A percentile compares a stretch with the other conserved stretches of the same genome.
phyloP scores from a whole-genome alignment of 345 rosid species.

The Hevea brasiliensis region DNA sequence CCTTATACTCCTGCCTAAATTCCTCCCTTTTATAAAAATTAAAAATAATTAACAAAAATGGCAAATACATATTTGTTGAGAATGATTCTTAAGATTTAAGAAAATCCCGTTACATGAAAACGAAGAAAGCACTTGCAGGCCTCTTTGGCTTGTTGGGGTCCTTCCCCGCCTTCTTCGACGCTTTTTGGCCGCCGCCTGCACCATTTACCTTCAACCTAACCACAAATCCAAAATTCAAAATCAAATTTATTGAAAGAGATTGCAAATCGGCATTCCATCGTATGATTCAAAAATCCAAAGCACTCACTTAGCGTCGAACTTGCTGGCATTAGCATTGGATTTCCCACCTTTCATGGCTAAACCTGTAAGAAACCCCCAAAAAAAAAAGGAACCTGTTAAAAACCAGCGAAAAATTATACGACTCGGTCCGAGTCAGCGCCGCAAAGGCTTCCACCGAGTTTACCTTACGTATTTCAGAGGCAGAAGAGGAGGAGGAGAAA shows the following conservation, averaged over 20 bases:
- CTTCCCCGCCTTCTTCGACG: slow-evolving; percentile 60
- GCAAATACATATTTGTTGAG: not conserved
- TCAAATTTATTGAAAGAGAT: not conserved
- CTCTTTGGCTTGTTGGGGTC: slow-evolving; percentile 93
- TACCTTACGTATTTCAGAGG: slow-evolving; percentile 32
- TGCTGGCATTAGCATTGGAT: slow-evolving; percentile 41
- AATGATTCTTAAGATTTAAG: not conserved
- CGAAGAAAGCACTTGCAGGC: slow-evolving; percentile 82
- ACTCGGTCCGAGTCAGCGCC: slow-evolving; percentile 31
- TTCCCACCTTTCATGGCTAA: slow-evolving; percentile 64
- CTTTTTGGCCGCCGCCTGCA: slow-evolving; percentile 35
- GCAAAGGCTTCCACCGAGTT: slow-evolving; percentile 22
- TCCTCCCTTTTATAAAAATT: slow-evolving; percentile 48
- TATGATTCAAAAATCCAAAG: not conserved
- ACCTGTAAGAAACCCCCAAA: slow-evolving; percentile 34
- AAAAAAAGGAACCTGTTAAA: slow-evolving; percentile 18
- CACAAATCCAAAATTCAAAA: not conserved
- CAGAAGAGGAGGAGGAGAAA: not conserved
- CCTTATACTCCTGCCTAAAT: slow-evolving; percentile 65
- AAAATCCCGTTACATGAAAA: slow-evolving; percentile 58
- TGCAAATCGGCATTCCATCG: not conserved
- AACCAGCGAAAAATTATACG: not conserved
- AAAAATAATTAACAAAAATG: not conserved
- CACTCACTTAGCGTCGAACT: slow-evolving; percentile 45
- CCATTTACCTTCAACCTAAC: slow-evolving; percentile 55